These are phyloP conservation scores for Xenoacremonium recifei DNA, from an alignment of 2,329 filamentous ascomycete species.

Conservation along the genomic window DNA sequence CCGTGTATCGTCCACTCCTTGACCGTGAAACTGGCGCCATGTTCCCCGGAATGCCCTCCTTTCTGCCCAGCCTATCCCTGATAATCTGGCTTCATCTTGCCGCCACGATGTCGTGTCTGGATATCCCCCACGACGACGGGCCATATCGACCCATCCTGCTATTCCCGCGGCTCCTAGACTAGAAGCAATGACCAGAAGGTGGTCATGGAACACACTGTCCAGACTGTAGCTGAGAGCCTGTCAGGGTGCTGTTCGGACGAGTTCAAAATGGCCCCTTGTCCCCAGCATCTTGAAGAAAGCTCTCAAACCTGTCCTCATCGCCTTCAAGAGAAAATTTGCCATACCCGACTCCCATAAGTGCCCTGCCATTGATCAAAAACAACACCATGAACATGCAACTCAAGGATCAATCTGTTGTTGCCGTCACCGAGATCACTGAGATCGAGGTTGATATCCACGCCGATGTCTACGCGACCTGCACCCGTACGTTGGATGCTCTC, in stretches of 20 bases:
- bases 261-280: constrained; percentile 18
- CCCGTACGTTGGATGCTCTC: constrained; percentile 12
- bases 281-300: constrained; percentile 10
- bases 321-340: too few species aligned
- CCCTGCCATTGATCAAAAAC: neutral
- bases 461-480: constrained; percentile 7
- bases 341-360: constrained; percentile 6
- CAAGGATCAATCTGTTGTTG: constrained; percentile 20
- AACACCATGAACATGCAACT: constrained; percentile 4
- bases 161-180: constrained; percentile 21
- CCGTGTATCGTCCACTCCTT: neutral
- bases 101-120: constrained; percentile 21
- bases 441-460: constrained; percentile 10
- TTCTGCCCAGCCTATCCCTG: neutral
- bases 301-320: constrained; percentile 3
- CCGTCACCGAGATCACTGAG: constrained; percentile 17
- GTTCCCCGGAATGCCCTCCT: neutral
- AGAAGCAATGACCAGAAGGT: constrained; percentile 25
- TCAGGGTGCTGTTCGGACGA: constrained; percentile 16
- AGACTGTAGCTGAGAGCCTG: constrained; percentile 12
- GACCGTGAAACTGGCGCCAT: neutral
- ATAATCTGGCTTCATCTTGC: constrained; percentile 15
- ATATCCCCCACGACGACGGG: constrained; percentile 11
- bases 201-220: constrained; percentile 23
- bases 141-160: constrained; percentile 25